Evolutionary conservation across 2,329 filamentous ascomycete genomes (phyloP), one percentile per base, ranked within the genome.

Genomic region (Alternaria angustiovoidea): DNA sequence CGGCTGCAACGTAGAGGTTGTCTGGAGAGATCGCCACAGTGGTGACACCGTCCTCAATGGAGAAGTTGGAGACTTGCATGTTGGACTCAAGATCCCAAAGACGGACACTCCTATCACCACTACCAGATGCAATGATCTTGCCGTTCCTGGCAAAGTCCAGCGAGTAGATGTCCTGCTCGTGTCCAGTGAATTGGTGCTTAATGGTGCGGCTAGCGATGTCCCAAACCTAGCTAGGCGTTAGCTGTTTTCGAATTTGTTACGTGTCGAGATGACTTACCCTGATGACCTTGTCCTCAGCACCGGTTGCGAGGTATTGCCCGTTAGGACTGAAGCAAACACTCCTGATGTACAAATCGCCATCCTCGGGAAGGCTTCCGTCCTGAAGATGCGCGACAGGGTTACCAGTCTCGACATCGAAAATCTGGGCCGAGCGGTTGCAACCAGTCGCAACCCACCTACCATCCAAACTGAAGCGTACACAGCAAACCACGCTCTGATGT

Each of bases 261-360:
- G 30, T 8, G 2, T n/a, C 36, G 42, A 43, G 12, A 36, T 36
- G 32, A 82, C 90, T 82, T 86, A 94, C 93, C 72, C 95, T 86
- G 76, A 99, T 98, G 73, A 97, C 87, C 83, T 97, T 98, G 81
- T 99, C 95, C 79, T 99, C 95, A 2, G 95, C 95, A 76, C 95
- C 95, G 16, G 95, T 99, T 5, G 95, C 95, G 34, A 99, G 87
- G 72, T 93, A 97, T 74, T 91, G 91, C 62, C 95, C 94, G 78
- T 98, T 94, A 12, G 95, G 95, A 76, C 94, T 98, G 85, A 99
- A 99, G 85, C 95, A 99, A 55, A 99, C 95, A 73, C 94, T 98
- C 71, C 95, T 86, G 71, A 99, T 99, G 80, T 98, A 99, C 32
- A 99, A 84, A 80, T 99, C 95, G 28, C 94, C 94, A 55, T 91